Evolutionary conservation across 495 filamentous ascomycete species (phyloP).

Genomic region (Aspergillus sparsus): DNA sequence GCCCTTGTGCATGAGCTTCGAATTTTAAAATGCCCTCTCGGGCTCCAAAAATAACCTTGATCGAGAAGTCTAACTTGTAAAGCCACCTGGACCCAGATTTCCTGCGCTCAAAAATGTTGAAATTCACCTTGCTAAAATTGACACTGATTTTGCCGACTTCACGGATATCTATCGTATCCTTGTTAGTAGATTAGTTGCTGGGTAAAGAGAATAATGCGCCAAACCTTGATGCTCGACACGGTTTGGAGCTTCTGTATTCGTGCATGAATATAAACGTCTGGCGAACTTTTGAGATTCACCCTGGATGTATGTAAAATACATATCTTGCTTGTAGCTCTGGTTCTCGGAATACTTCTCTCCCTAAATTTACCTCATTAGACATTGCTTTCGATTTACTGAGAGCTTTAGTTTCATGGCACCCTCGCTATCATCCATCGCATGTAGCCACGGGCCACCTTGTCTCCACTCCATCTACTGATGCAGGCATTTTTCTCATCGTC

Average conservation of each 20-base stretch:
- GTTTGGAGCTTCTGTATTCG: too few species aligned
- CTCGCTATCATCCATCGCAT: conserved; percentile 17
- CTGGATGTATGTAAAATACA: too few species aligned
- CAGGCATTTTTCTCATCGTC: conserved; percentile 1
- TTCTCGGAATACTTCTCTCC: conserved; percentile 5
- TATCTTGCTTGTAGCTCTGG: not conserved
- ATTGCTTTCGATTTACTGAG: too few species aligned
- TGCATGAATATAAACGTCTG: too few species aligned
- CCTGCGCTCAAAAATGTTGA: not conserved
- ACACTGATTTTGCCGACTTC: too few species aligned
- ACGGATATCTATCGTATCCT: too few species aligned
- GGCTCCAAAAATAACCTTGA: conserved; percentile 8
- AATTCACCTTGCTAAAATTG: not conserved
- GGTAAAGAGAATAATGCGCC: too few species aligned
- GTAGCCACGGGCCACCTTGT: not conserved
- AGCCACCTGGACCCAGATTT: not conserved
- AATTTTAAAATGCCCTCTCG: conserved; percentile 15
- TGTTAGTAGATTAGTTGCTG: too few species aligned
- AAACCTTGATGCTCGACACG: too few species aligned
- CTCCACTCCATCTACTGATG: not conserved
- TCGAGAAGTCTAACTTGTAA: too few species aligned
- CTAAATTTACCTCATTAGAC: not conserved
- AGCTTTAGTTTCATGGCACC: not conserved
- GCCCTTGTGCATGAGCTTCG: not conserved
- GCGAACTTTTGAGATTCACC: too few species aligned